phyloP scores from a whole-genome alignment of 23 red algal species.

The Gracilaria gracilis region DNA sequence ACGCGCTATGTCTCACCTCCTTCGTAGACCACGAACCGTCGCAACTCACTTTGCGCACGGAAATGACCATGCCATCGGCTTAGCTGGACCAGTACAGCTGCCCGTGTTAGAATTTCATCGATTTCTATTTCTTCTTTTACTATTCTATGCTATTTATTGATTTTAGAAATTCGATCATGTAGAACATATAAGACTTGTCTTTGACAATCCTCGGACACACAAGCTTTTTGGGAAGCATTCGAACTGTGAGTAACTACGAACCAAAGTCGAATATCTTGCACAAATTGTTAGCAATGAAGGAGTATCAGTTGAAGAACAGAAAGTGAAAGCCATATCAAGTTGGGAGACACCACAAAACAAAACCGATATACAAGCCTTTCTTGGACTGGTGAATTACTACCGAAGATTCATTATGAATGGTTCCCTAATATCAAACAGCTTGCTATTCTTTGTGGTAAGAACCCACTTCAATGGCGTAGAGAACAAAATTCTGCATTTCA shows the following conservation, averaged over 20 bases:
- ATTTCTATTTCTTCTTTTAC: no score
- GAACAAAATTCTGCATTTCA: background rate
- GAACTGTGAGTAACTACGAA: background rate
- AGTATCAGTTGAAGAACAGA: background rate
- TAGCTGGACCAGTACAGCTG: conserved; percentile 26
- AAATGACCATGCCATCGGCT: conserved; percentile 27
- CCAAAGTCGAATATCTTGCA: conserved; percentile 13
- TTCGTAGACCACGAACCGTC: conserved; percentile 58
- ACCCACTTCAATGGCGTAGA: background rate
- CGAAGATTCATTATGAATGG: conserved; percentile 35
- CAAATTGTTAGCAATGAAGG: conserved; percentile 1
- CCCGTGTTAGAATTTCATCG: no score
- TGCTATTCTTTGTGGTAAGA: background rate
- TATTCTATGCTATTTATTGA: no score
- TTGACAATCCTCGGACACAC: background rate
- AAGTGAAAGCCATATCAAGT: background rate
- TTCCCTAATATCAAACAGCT: conserved; percentile 7
- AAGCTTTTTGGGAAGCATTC: conserved; percentile 29
- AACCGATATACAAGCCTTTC: conserved; percentile 6
- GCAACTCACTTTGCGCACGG: conserved; percentile 48
- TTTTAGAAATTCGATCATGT: no score
- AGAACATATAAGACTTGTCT: background rate
- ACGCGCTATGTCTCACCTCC: conserved; percentile 28
- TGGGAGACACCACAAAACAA: conserved; percentile 18
- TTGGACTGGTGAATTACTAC: conserved; percentile 59